Base-by-base conservation (phyloP, 805 yeast genomes). In the Maudiozyma bulderi region DNA sequence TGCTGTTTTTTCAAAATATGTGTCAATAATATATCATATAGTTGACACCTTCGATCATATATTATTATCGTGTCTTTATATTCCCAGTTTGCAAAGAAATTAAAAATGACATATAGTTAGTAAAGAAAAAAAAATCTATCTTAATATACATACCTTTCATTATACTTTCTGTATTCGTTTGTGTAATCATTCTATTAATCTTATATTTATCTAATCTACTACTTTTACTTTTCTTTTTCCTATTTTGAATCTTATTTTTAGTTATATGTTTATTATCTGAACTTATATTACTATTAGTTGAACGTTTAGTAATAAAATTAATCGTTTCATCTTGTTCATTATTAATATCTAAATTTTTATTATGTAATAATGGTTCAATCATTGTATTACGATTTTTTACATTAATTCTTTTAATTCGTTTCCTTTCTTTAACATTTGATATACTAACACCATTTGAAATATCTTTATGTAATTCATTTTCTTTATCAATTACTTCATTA, bases 401-500 rank as follows among this genome's bases (percentile, higher is more conserved):
- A 20, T 28, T 28, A 28, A 5, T 11, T 11, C 13, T 10, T 39
- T 20, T 8, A 10, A n/a, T n/a, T 8, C 6, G 6, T 28, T 26
- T 30, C 5, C 30, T 47, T 47, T 51, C 48, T 28, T 14, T 20
- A 28, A 28, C 20, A 35, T 35, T 35, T 5, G 15, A n/a, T 5
- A 8, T 50, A 45, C 52, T 44, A 8, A 20, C 35, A 15, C 29
- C 35, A 43, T 40, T 43, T n/a, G 35, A 26, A 41, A 34, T 40
- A 15, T 43, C 38, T 13, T 51, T 47, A 26, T 56, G 57, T 33
- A 53, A 52, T 26, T 54, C 48, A 9, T 53, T 49, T 57, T 54
- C 55, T 26, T 45, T 47, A 15, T 49, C 44, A 6, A 51, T 48
- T 32, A 45, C 39, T 11, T 47, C 55, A 5, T 45, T 43, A 35